Evolutionary conservation across 371 early-diverging fungal genomes (phyloP).

Genomic region (Apophysomyces sp.): DNA sequence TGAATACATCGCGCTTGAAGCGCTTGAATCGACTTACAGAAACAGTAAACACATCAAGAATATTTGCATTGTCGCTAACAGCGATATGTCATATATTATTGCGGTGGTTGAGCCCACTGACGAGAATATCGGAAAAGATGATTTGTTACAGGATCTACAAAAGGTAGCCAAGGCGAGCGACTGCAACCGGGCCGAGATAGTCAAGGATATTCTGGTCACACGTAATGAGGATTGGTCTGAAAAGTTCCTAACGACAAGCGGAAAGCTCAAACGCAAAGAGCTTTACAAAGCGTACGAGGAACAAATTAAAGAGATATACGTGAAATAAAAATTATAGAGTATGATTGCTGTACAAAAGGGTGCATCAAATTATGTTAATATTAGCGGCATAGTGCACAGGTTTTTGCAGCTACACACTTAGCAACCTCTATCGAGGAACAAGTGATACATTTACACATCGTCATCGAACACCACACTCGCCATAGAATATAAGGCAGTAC

Average conservation of each 20-base stretch:
- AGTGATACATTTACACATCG: too few species aligned
- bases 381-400: too few species aligned
- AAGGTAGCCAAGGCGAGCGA: conserved; percentile 39
- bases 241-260: conserved; percentile 56
- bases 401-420: too few species aligned
- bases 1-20: conserved; percentile 96
- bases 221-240: conserved; percentile 47
- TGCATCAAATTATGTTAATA: too few species aligned
- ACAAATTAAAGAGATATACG: conserved; percentile 50
- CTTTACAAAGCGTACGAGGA: conserved; percentile 49
- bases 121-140: conserved; percentile 36
- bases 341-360: too few species aligned
- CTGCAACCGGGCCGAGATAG: conserved; percentile 49
- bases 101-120: conserved; percentile 69
- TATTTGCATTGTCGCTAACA: conserved; percentile 82
- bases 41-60: conserved; percentile 68
- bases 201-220: conserved; percentile 48
- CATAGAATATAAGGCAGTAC: too few species aligned
- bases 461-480: too few species aligned
- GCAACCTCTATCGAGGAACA: too few species aligned
- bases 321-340: too few species aligned
- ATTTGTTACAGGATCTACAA: conserved; percentile 46
- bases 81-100: conserved; percentile 57
- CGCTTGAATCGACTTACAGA: conserved; percentile 87
- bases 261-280: conserved; percentile 58